phyloP scores from a whole-genome alignment of 208 protist species.

The Leishmania guyanensis region DNA sequence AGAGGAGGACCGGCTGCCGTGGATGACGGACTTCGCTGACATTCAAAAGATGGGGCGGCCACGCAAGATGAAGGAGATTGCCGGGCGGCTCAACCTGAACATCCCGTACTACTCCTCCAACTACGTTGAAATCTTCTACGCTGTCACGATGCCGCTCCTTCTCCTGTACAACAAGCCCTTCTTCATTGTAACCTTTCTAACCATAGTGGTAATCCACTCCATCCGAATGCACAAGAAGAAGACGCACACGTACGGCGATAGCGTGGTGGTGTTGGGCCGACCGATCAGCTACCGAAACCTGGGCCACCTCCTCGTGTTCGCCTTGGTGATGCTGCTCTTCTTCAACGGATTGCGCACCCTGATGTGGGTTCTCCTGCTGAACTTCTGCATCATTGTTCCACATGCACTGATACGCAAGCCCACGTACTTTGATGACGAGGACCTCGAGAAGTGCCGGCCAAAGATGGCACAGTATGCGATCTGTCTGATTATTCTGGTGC shows the following conservation, averaged over 20 bases:
- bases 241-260: constrained; percentile 25
- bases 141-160: constrained; percentile 63
- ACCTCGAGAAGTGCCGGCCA: constrained; percentile 83
- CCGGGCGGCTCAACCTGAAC: constrained; percentile 76
- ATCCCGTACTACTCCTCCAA: constrained; percentile 84
- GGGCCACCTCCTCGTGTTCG: constrained; percentile 41
- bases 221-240: constrained; percentile 38
- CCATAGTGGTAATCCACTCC: constrained; percentile 43
- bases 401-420: constrained; percentile 72
- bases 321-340: constrained; percentile 43
- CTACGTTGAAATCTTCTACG: constrained; percentile 73
- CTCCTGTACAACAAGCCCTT: constrained; percentile 64
- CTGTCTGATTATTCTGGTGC: constrained; percentile 43
- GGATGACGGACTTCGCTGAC: constrained; percentile 73
- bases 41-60: constrained; percentile 53
- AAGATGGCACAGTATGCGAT: constrained; percentile 72
- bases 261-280: constrained; percentile 36
- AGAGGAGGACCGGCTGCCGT: constrained; percentile 69
- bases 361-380: constrained; percentile 48
- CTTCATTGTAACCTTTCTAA: constrained; percentile 44
- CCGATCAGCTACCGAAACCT: constrained; percentile 50
- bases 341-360: constrained; percentile 54
- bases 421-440: constrained; percentile 87
- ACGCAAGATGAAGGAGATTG: constrained; percentile 43
- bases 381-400: constrained; percentile 56